Evolutionary conservation across 169 alveolate species (phyloP), one percentile per base, ranked within the genome.

Genomic region (Cryptosporidium sp.): DNA sequence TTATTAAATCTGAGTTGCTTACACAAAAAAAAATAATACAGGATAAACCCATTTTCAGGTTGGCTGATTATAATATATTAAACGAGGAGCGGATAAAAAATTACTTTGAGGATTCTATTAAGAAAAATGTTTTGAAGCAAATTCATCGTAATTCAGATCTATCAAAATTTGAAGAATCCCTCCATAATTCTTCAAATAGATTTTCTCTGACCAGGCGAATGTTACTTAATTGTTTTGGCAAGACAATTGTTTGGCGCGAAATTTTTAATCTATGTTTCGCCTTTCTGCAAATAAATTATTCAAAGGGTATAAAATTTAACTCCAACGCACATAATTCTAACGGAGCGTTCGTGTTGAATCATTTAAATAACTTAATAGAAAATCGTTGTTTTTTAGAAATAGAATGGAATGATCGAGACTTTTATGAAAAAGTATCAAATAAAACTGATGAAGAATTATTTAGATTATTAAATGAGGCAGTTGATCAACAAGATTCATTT

Each of bases 231-330:
- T 80, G 73, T 31, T 80, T 80, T 41, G 89, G 89, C 1, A 80
- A 80, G 68, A 61, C 75, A 29, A 21, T 59, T 18, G 45, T 43
- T 37, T 80, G 89, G 89, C 89, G 89, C 45, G 89, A 80, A 80
- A 80, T 80, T 26, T 62, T 80, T 59, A 67, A 62, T 62, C 62
- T 80, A 23, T 80, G 89, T 62, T 45, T 29, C 6, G 75, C 75
- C 1, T 45, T 26, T 14, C 62, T 80, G 29, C 84, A 80, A 65
- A 65, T 62, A 14, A 26, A 59, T 43, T 65, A n/a, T 80, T 59
- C 73, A 37, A 29, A 41, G 5, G 9, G n/a, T 65, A 80, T 16
- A 14, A 12, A 31, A 26, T 26, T 80, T 41, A 35, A 16, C 3
- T 14, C 62, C 0, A 80, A 80, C 21, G 26, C 45, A 8, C 14